Base-by-base conservation (phyloP, 495 filamentous ascomycete species). In the Lophiostoma macrostomum region DNA sequence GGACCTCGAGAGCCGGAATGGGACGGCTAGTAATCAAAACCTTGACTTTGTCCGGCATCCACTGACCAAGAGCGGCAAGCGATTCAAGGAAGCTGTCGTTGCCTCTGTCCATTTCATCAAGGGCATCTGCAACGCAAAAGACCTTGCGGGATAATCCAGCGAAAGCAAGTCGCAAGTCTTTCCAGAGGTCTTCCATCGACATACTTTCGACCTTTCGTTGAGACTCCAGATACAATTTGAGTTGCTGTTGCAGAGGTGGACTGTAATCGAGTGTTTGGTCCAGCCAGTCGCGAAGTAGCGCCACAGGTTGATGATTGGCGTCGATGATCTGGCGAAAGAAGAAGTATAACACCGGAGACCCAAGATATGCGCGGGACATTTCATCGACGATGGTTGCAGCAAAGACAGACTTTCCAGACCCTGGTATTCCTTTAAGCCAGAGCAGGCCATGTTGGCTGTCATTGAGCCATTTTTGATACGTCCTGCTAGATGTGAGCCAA, bases 291-390 rank as follows among this genome's bases (percentile, higher is more conserved):
- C 71, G 68, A 5, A 74, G 37, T 27, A 74, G 46, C 1, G 66
- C 63, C 4, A 60, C 42, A 0, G 76, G 74, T n/a, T 61, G 55
- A 55, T 73, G 71, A 50, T 80, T 80, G 5, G 71, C 66, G 19
- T 61, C 57, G 47, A 80, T 73, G 54, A 78, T 79, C 35, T 78
- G 72, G 2, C 77, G 71, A 56, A 78, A 78, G 64, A 82, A 82
- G 64, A 82, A 79, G 54, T 61, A 78, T 0, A 80, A 61, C 1
- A 77, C 71, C 0, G 73, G 74, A 5, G 44, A 49, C 28, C 55
- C 38, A 28, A 62, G 28, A 61, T 64, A 14, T 32, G 7, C 27
- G 6, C 19, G 19, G 3, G 35, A 23, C 48, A 77, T 64, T 4
- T 58, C 37, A 12, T 62, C 19, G 28, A 69, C 63, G 11, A 76